A percentile compares a stretch with the other conserved stretches of the same genome.
phyloP scores from a whole-genome alignment of 805 yeast species.

The Saccharomycopsis fodiens region DNA sequence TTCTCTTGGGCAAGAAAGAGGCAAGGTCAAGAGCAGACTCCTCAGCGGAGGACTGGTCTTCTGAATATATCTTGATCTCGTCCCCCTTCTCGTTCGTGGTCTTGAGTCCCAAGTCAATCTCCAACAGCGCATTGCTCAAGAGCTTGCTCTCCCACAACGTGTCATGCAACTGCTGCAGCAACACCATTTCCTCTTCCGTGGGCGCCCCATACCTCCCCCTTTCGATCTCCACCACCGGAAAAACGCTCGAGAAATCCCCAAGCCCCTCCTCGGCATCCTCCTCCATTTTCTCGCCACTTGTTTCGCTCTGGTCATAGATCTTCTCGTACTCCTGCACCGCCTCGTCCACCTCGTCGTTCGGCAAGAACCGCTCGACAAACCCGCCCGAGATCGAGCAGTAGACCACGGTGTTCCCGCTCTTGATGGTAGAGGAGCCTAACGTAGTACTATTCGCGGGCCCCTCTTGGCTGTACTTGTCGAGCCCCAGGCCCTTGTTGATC shows the following conservation, averaged over 20 bases:
- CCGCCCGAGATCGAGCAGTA: slow-evolving; percentile 68
- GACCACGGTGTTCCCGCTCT: slow-evolving; percentile 65
- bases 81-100: slow-evolving; percentile 45
- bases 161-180: slow-evolving; percentile 60
- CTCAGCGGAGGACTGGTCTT: slow-evolving; percentile 30
- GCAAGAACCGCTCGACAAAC: slow-evolving; percentile 45
- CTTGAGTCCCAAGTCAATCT: slow-evolving; percentile 47
- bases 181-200: slow-evolving; percentile 74
- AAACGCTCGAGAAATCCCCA: slow-evolving; percentile 37
- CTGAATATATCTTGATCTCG: slow-evolving; percentile 39
- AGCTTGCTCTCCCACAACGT: slow-evolving; percentile 50
- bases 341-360: slow-evolving; percentile 37
- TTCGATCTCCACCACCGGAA: slow-evolving; percentile 69
- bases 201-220: slow-evolving; percentile 77
- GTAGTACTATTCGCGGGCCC: slow-evolving; percentile 31
- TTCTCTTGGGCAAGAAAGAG: slow-evolving; percentile 24
- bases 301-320: slow-evolving; percentile 27
- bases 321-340: slow-evolving; percentile 33
- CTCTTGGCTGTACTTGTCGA: slow-evolving; percentile 20
- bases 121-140: slow-evolving; percentile 42
- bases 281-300: slow-evolving; percentile 8
- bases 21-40: slow-evolving; percentile 11
- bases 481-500: slow-evolving; percentile 23
- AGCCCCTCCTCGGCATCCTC: slow-evolving; percentile 20
- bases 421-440: slow-evolving; percentile 64